Conservation (phyloP, 306 rosid species). For the Quercus suber region DNA sequence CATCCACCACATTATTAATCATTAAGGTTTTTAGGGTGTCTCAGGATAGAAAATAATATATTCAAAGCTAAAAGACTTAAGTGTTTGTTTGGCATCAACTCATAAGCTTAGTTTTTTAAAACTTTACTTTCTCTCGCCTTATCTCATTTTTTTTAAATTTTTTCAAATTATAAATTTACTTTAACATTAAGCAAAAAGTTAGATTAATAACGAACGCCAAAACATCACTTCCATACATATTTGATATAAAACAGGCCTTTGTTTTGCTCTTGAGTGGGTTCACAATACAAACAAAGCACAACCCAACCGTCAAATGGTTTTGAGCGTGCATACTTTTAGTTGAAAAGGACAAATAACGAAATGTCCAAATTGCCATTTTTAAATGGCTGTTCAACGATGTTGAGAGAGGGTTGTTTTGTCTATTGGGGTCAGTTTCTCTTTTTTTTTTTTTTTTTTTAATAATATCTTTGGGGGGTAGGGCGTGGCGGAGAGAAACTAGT, state of each 20-base stretch:
- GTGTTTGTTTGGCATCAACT: no score
- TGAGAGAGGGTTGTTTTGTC: not conserved
- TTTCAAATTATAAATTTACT: no score
- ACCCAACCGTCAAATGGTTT: not conserved
- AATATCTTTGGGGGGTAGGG: not conserved
- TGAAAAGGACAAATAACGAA: constrained; percentile 4
- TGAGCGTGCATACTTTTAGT: constrained; percentile 11
- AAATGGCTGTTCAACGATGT: not conserved
- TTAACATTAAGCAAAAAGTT: accelerated
- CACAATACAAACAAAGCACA: not conserved
- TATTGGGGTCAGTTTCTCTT: not conserved
- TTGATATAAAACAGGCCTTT: no score
- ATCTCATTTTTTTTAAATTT: no score
- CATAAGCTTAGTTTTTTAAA: no score
- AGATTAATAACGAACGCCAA: no score
- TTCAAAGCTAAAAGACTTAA: no score
- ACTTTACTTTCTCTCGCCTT: accelerated
- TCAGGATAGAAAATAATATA: no score
- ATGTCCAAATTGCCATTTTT: constrained; percentile 3
- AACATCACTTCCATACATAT: no score
- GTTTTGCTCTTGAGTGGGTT: not conserved
- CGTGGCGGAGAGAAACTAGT: constrained; percentile 7
- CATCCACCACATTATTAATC: accelerated
- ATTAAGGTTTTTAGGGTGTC: no score
- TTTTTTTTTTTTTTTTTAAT: no score